phyloP scores from a whole-genome alignment of 805 yeast genomes.

The Brettanomyces naardenensis region DNA sequence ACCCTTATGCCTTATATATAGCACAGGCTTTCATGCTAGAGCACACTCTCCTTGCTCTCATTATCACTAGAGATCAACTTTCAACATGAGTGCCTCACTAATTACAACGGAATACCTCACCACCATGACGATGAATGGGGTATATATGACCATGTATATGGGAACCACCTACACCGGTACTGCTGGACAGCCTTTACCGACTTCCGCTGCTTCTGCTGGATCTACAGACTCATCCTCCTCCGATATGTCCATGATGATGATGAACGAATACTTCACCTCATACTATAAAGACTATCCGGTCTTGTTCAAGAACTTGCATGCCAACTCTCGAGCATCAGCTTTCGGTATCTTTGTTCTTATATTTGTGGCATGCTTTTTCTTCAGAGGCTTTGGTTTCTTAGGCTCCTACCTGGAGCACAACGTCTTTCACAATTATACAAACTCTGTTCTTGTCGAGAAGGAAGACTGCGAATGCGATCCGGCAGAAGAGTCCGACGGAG shows the following conservation, averaged over 20 bases:
- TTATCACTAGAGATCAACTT: too few species aligned
- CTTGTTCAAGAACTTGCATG: slow-evolving; percentile 45
- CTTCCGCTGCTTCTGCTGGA: too few species aligned
- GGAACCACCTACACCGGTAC: too few species aligned
- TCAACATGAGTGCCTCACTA: too few species aligned
- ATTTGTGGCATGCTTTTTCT: slow-evolving; percentile 48
- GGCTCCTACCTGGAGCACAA: slow-evolving; percentile 60
- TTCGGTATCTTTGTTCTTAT: slow-evolving; percentile 66
- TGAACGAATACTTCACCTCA: slow-evolving; percentile 54
- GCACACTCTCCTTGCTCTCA: too few species aligned
- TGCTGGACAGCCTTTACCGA: too few species aligned
- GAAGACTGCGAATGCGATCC: slow-evolving; percentile 29
- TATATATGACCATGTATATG: too few species aligned
- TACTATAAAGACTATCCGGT: slow-evolving; percentile 51
- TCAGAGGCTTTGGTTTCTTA: slow-evolving; percentile 51
- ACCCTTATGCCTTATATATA: too few species aligned
- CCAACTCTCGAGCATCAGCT: slow-evolving; percentile 49
- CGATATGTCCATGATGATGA: slow-evolving; percentile 27
- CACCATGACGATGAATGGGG: too few species aligned
- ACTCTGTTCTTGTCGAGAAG: slow-evolving; percentile 20
- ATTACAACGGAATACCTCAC: too few species aligned
- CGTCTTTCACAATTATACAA: slow-evolving; percentile 42
- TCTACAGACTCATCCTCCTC: too few species aligned
- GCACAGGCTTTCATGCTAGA: too few species aligned
- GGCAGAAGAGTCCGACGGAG: slow-evolving; percentile 10